phyloP scores from a whole-genome alignment of 2,329 filamentous ascomycete genomes.

The Lecanicillium sp. region DNA sequence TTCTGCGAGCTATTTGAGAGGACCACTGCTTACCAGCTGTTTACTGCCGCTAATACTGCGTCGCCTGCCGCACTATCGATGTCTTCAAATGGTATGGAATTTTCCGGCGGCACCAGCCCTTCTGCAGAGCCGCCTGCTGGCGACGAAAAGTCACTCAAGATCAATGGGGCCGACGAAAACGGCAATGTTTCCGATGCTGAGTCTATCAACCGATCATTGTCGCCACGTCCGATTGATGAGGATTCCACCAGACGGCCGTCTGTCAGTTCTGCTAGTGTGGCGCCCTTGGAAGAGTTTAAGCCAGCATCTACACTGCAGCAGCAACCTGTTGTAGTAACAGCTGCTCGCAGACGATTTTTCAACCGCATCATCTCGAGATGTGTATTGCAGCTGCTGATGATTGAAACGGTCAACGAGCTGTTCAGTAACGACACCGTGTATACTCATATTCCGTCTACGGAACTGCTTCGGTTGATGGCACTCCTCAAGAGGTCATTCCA shows the following conservation, averaged over 20 bases:
- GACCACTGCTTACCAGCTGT: conserved; percentile 90
- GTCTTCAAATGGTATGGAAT: conserved; percentile 42
- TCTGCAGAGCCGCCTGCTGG: conserved; percentile 27
- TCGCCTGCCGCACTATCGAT: conserved; percentile 43
- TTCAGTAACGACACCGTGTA: conserved; percentile 98
- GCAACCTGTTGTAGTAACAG: conserved; percentile 85
- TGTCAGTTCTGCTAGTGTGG: conserved; percentile 25
- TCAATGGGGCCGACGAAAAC: conserved; percentile 44
- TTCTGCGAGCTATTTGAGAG: conserved; percentile 94
- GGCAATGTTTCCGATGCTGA: conserved; percentile 22
- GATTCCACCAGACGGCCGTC: conserved; percentile 22
- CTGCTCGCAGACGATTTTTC: conserved; percentile 88
- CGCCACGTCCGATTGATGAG: conserved; percentile 24
- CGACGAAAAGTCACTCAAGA: conserved; percentile 51
- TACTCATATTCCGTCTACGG: conserved; percentile 78
- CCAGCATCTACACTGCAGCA: conserved; percentile 70
- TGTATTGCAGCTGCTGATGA: conserved; percentile 96
- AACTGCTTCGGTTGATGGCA: conserved; percentile 86
- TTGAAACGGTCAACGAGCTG: conserved; percentile 96
- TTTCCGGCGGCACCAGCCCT: conserved; percentile 36
- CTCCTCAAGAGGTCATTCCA: conserved; percentile 93
- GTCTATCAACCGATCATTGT: conserved; percentile 19
- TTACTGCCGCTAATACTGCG: conserved; percentile 65
- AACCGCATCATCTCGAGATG: conserved; percentile 99
- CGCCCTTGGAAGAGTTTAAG: conserved; percentile 75